Evolutionary conservation across 2,329 filamentous ascomycete species (phyloP).

Genomic region (Chlorencoelia australis): DNA sequence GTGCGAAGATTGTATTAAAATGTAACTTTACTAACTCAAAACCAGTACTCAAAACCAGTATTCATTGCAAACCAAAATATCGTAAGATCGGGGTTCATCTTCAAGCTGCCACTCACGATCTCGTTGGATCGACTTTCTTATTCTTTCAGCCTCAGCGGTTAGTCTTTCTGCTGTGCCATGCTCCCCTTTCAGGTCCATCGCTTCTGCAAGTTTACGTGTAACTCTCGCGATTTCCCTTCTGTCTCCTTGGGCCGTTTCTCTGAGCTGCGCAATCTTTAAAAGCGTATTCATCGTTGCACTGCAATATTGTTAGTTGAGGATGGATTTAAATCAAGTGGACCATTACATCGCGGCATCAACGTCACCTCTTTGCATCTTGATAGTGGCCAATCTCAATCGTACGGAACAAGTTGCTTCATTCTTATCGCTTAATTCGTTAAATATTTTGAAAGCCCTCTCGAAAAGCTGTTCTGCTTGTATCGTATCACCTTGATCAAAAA

Average conservation of each 20-base stretch:
- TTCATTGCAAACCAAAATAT: background rate
- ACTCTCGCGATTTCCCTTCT: background rate
- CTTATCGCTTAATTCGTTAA: background rate
- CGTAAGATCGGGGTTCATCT: background rate
- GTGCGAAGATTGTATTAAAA: no score
- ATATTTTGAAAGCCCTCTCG: background rate
- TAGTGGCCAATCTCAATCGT: background rate
- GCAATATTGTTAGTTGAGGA: no score
- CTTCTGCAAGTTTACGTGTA: background rate
- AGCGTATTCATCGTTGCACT: background rate
- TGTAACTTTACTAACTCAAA: no score
- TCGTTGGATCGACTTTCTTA: background rate
- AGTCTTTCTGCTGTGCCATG: background rate
- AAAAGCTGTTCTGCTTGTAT: background rate
- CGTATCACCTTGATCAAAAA: background rate
- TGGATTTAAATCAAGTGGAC: no score
- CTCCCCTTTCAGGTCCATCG: background rate
- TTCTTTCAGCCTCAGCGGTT: background rate
- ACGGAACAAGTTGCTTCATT: background rate
- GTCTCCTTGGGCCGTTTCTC: background rate
- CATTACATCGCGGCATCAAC: background rate
- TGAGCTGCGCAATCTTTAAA: background rate
- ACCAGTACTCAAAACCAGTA: no score
- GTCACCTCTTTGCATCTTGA: background rate
- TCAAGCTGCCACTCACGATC: background rate